These are phyloP conservation scores for Penicillium crustosum DNA, from an alignment of 2,329 filamentous ascomycete species.

Conservation along the genomic window DNA sequence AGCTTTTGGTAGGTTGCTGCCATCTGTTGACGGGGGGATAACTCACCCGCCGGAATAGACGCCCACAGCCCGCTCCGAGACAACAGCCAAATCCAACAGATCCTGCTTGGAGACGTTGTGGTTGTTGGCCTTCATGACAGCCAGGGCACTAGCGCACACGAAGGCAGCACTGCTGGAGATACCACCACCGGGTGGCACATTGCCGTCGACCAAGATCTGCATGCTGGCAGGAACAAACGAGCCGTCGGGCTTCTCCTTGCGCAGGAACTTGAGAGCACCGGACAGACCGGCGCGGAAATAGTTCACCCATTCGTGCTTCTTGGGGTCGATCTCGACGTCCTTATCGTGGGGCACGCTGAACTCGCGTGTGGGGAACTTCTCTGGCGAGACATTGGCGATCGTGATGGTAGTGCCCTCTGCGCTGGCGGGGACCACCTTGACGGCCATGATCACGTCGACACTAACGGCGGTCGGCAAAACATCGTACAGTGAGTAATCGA, in stretches of 20 bases:
- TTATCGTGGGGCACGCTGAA: constrained; percentile 67
- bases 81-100: constrained; percentile 87
- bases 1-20: background rate
- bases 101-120: constrained; percentile 85
- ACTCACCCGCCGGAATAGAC: constrained; percentile 91
- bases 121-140: constrained; percentile 83
- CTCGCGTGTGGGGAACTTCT: constrained; percentile 72
- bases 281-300: constrained; percentile 93
- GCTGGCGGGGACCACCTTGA: constrained; percentile 52
- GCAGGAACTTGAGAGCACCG: constrained; percentile 76
- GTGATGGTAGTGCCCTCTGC: constrained; percentile 63
- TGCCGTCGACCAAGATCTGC: constrained; percentile 87
- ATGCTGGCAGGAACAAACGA: constrained; percentile 71
- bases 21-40: background rate
- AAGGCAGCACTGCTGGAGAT: constrained; percentile 93
- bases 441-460: constrained; percentile 84
- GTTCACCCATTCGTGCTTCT: constrained; percentile 90
- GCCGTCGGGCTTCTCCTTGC: constrained; percentile 61
- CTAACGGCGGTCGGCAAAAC: constrained; percentile 95
- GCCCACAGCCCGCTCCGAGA: constrained; percentile 89
- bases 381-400: constrained; percentile 74
- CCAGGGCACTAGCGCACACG: constrained; percentile 83
- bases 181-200: constrained; percentile 86
- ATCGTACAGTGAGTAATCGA: constrained; percentile 96
- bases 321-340: constrained; percentile 77